A percentile compares a stretch with the other conserved stretches of the same genome.
phyloP scores from a whole-genome alignment of 139 green algal species.

The Micractinium sp. region DNA sequence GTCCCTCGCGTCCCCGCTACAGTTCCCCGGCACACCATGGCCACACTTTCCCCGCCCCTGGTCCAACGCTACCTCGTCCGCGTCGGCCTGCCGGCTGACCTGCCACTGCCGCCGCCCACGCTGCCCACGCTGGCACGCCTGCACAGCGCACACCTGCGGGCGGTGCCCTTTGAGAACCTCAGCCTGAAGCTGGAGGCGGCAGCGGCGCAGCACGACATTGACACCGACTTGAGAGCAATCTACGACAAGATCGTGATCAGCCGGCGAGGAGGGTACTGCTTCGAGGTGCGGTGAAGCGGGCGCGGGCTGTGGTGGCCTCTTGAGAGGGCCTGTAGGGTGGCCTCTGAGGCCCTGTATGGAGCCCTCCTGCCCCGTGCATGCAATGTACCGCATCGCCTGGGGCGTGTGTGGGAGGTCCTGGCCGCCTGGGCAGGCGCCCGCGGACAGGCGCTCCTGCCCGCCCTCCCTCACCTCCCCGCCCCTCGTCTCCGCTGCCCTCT shows the following conservation, averaged over 20 bases:
- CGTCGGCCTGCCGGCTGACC: background rate
- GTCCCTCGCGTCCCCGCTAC: too few species aligned
- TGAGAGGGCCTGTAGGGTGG: background rate
- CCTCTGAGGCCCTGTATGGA: too few species aligned
- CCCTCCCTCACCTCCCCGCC: background rate
- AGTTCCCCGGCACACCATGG: background rate
- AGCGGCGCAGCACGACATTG: background rate
- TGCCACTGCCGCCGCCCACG: background rate
- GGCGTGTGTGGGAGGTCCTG: too few species aligned
- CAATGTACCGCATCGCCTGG: too few species aligned
- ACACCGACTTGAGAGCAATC: background rate
- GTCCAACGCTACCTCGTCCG: background rate
- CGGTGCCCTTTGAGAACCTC: conserved; percentile 5
- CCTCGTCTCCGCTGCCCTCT: background rate
- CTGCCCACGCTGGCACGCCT: background rate
- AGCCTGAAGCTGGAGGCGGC: background rate
- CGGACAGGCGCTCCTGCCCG: background rate
- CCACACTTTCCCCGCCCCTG: background rate
- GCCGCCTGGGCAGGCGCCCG: background rate
- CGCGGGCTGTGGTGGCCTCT: background rate
- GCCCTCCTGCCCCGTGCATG: too few species aligned
- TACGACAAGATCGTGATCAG: conserved; percentile 2
- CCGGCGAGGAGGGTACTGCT: conserved; percentile 7
- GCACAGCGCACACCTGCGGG: background rate
- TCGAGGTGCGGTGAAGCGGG: background rate